Evolutionary conservation across 495 filamentous ascomycete genomes (phyloP).

Genomic region (Penicillium arizonense): DNA sequence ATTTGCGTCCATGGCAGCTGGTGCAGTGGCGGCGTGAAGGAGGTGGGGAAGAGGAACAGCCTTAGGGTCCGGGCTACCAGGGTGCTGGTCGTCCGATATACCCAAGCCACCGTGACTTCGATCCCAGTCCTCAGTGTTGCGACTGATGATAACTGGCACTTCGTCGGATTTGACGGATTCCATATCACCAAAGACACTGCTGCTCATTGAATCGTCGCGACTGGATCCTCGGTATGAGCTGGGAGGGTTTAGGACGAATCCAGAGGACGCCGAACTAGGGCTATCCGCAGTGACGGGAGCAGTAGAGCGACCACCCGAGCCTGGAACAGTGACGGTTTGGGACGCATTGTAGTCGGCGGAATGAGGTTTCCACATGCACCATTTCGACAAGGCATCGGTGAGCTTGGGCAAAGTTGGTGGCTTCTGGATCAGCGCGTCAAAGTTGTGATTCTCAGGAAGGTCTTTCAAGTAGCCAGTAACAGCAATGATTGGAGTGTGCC

Average conservation of each 20-base stretch:
- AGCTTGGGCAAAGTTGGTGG: conserved; percentile 88
- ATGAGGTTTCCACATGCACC: conserved; percentile 92
- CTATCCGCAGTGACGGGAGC: conserved; percentile 69
- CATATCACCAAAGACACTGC: conserved; percentile 81
- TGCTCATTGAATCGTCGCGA: conserved; percentile 81
- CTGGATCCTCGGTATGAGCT: conserved; percentile 76
- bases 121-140: conserved; percentile 72
- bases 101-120: conserved; percentile 64
- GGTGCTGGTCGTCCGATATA: conserved; percentile 55
- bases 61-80: conserved; percentile 27
- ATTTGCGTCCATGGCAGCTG: conserved; percentile 56
- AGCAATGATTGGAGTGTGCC: conserved; percentile 91
- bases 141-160: conserved; percentile 69
- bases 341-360: conserved; percentile 47
- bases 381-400: conserved; percentile 75
- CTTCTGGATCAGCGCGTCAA: conserved; percentile 92
- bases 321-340: conserved; percentile 54
- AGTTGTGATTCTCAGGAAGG: conserved; percentile 88
- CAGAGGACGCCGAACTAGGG: conserved; percentile 77
- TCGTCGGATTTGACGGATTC: conserved; percentile 80
- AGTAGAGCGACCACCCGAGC: conserved; percentile 61
- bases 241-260: conserved; percentile 65
- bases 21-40: conserved; percentile 65
- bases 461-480: conserved; percentile 98
- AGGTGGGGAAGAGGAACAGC: conserved; percentile 49